Base-by-base conservation (phyloP, 192 early-diverging fungal species). In the Geranomyces michiganensis region DNA sequence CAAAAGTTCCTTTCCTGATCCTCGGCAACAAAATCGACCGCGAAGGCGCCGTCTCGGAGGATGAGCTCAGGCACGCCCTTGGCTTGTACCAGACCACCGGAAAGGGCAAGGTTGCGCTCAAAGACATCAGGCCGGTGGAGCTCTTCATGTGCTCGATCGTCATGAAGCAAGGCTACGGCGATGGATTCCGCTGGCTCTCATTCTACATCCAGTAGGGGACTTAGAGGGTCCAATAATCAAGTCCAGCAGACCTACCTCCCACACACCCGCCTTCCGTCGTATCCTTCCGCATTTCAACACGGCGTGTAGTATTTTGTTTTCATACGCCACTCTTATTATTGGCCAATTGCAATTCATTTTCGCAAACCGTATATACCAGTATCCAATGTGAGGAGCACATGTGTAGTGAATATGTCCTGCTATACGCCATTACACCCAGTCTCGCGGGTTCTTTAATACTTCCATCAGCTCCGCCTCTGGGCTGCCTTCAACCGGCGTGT, bases 1-100 rank as follows among this genome's bases (percentile, higher is more conserved):
- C 90, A 73, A 90, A 79, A 65, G 91, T 94, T 29, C 97, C 97
- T 15, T 98, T 99, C 85, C 81, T 99, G 72, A 86, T 99, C 64
- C 89, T 99, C 53, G 97, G 97, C 73, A 99, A 99, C 89, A 99
- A 99, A 89, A 98, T 99, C 76, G 97, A 99, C 76, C 91, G 92
- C 27, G 87, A 85, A 62, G 91, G 91, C 72, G 97, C 97, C 30
- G 92, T 96, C 58, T 92, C 91, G 21, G 97, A 99, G 81, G 95
- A 97, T 61, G 90, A 89, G 72, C 88, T 99, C 65, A 85, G 96
- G 75, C 81, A 87, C 60, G 82, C 82, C 49, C 88, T 99, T 64
- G 95, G 96, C 30, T 85, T 99, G 71, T 92, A 90, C 90, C 95
- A 99, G 82, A 97, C 96, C 53, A 99, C 96, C 48, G 97, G 97